phyloP scores from a whole-genome alignment of 352 stramenopile species.

The Globisporangium cystogenes region DNA sequence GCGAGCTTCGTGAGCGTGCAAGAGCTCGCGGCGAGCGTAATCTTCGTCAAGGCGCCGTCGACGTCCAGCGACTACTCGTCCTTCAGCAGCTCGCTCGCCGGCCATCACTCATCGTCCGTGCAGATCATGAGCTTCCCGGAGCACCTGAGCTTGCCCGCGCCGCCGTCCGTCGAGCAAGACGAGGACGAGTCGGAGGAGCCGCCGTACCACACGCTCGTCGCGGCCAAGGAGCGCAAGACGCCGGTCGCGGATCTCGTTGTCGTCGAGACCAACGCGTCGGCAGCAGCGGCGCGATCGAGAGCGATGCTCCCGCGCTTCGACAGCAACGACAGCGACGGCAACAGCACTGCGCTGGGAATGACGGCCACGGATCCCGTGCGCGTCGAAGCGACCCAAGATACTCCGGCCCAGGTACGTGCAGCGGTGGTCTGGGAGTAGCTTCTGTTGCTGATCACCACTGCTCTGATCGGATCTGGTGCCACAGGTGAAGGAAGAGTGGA shows the following conservation, averaged over 20 bases:
- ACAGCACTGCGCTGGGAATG: too few species aligned
- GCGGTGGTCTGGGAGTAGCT: too few species aligned
- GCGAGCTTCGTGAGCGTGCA: slow-evolving; percentile 74
- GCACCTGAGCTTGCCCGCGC: slow-evolving; percentile 43
- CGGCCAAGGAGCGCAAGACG: neutral
- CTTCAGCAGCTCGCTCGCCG: slow-evolving; percentile 57
- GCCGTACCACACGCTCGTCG: neutral
- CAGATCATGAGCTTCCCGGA: slow-evolving; percentile 62
- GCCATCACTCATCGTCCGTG: slow-evolving; percentile 38
- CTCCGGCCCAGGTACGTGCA: too few species aligned
- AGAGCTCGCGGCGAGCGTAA: slow-evolving; percentile 75
- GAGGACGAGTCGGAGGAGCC: slow-evolving; percentile 10
- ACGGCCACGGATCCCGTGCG: too few species aligned
- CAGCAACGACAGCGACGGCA: too few species aligned
- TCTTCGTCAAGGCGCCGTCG: slow-evolving; percentile 71
- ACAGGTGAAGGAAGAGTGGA: slow-evolving; percentile 1
- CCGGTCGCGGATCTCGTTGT: neutral
- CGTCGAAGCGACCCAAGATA: too few species aligned
- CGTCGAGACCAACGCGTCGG: neutral
- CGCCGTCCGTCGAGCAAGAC: slow-evolving; percentile 13
- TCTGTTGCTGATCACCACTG: too few species aligned
- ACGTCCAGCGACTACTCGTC: slow-evolving; percentile 42
- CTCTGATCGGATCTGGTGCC: too few species aligned
- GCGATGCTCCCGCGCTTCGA: too few species aligned
- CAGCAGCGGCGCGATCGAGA: too few species aligned